Evolutionary conservation across 2,329 filamentous ascomycete species (phyloP).

Genomic region (Chaetomium strumarium): DNA sequence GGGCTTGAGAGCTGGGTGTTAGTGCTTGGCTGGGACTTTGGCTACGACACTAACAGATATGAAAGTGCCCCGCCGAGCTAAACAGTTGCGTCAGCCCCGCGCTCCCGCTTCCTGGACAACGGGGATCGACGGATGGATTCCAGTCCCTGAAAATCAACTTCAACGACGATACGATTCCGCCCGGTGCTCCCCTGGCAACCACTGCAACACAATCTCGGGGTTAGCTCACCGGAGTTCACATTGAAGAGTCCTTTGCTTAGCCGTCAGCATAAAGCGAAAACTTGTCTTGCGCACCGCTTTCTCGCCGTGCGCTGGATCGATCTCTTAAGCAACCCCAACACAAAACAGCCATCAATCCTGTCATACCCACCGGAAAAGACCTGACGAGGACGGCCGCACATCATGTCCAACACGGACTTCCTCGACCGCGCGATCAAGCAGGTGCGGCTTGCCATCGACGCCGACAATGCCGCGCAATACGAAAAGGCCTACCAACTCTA

Average conservation of each 20-base stretch:
- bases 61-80: constrained; percentile 8
- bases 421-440: constrained; percentile 92
- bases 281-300: neutral
- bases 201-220: neutral
- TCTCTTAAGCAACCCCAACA: neutral
- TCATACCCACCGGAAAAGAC: neutral
- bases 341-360: constrained; percentile 1
- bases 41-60: constrained; percentile 8
- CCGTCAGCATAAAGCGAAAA: neutral
- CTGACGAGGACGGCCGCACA: constrained; percentile 25
- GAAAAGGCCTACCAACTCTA: constrained; percentile 95
- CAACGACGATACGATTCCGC: neutral
- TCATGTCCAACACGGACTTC: constrained; percentile 95
- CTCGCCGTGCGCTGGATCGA: neutral
- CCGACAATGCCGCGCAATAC: constrained; percentile 92
- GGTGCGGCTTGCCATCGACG: constrained; percentile 96
- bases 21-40: neutral
- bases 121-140: constrained; percentile 7
- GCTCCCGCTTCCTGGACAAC: constrained; percentile 24
- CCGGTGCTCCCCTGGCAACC: neutral
- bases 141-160: neutral
- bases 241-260: neutral
- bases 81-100: constrained; percentile 23
- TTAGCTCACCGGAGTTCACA: neutral
- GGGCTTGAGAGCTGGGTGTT: constrained; percentile 10